Base-by-base conservation (phyloP, 2,329 filamentous ascomycete species). In the Nigrospora osmanthi region DNA sequence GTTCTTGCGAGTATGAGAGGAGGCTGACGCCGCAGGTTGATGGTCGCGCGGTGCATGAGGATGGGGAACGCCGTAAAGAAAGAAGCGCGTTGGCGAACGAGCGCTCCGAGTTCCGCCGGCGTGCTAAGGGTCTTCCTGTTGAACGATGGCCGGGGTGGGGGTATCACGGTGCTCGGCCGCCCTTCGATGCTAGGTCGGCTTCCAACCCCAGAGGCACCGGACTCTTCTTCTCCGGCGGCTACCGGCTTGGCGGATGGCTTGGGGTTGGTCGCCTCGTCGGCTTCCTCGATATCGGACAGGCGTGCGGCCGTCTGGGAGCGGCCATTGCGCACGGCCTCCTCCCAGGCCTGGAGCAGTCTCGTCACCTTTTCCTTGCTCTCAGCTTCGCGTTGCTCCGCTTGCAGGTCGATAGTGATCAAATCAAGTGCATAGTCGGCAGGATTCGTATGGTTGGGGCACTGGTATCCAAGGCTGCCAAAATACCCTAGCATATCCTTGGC, bases 381-480 rank as follows among this genome's bases (percentile, higher is more conserved):
- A 1, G 70, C 71, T 58, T 89, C 85, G 16, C 75, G 70, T 1
- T 71, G 65, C 31, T 76, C 78, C 35, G 83, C 75, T 49, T 88
- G 85, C 0, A 89, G 67, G 53, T 89, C 83, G 19, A 89, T 76
- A 0, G 85, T 89, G 42, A 90, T 86, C 41, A 89, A 71, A 54
- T 90, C 85, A 9, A 89, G 71, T 0, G 83, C 84, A 58, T 87
- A 89, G 58, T 90, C 86, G 0, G 86, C 85, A 1, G 86, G 85
- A 50, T 89, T 90, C 1, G 83, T 85, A 47, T 84, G 78, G 13
- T 71, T 68, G 0, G 84, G 83, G 54, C 85, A 89, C 12, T 78
- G 67, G 49, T 80, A 77, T 1, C 83, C 83, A 16, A 81, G 66
- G 0, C 57, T 58, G 0, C 66, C 62, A 47, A 89, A 85, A 58